Evolutionary conservation across 192 early-diverging fungal species (phyloP).

Genomic region (Piromyces finnis): DNA sequence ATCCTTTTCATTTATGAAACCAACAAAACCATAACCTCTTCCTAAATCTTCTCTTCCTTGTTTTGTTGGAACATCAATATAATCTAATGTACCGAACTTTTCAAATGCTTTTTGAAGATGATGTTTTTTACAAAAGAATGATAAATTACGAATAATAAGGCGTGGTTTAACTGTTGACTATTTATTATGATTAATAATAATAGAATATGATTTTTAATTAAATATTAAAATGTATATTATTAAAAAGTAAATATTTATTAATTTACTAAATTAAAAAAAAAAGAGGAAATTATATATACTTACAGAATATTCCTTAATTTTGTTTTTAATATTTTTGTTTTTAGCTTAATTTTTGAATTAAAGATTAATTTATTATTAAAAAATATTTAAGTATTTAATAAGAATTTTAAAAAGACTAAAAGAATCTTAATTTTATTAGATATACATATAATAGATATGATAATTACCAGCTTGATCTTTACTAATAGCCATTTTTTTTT

Average conservation of each 20-base stretch:
- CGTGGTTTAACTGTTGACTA: constrained; percentile 28
- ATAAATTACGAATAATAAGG: constrained; percentile 74
- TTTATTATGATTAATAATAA: too few species aligned
- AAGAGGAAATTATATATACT: neutral
- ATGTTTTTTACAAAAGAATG: constrained; percentile 31
- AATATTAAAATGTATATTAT: too few species aligned
- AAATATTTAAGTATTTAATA: too few species aligned
- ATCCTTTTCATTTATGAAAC: constrained; percentile 51
- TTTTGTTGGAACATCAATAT: constrained; percentile 56
- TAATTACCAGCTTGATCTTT: neutral
- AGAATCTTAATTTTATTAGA: too few species aligned
- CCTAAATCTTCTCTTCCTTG: constrained; percentile 45
- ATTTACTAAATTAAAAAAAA: too few species aligned
- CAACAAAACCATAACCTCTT: constrained; percentile 80
- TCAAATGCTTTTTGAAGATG: constrained; percentile 47
- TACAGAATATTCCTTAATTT: constrained; percentile 5
- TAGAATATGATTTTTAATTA: too few species aligned
- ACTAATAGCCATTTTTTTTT: neutral
- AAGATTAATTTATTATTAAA: too few species aligned
- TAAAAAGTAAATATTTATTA: too few species aligned
- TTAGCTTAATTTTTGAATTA: neutral
- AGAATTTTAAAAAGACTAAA: too few species aligned
- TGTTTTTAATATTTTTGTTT: neutral
- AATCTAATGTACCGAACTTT: constrained; percentile 45
- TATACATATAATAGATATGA: neutral